Evolutionary conservation across 106 monocot species (phyloP).

Genomic region (Agapanthus africanus): DNA sequence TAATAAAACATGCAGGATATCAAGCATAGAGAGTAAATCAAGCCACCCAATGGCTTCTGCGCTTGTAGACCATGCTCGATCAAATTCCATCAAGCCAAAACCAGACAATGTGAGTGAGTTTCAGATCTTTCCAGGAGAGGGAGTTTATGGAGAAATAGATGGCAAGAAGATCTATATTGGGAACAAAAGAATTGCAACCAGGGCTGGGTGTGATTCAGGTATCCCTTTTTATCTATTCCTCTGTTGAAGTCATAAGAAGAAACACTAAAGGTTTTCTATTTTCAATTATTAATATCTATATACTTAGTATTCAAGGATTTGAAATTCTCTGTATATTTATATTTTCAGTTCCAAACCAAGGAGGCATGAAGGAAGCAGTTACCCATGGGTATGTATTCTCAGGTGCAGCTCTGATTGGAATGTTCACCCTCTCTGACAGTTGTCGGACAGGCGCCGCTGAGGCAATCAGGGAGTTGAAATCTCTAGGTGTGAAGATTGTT

Average conservation of each 20-base stretch:
- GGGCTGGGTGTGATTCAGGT: constrained; percentile 69
- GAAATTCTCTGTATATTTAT: not conserved
- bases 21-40: constrained; percentile 94
- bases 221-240: not conserved
- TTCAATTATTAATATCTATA: not conserved
- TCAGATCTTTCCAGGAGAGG: constrained; percentile 74
- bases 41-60: constrained; percentile 95
- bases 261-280: not conserved
- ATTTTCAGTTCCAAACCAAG: constrained; percentile 22
- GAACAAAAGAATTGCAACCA: constrained; percentile 71
- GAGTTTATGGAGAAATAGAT: constrained; percentile 84
- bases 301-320: not conserved
- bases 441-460: constrained; percentile 72
- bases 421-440: constrained; percentile 66
- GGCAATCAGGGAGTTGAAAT: constrained; percentile 55
- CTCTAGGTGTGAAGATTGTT: constrained; percentile 49
- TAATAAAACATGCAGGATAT: constrained; percentile 47
- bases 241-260: not conserved
- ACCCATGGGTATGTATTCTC: constrained; percentile 64
- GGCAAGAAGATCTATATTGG: constrained; percentile 63
- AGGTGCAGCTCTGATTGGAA: constrained; percentile 30
- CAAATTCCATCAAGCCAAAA: constrained; percentile 52
- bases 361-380: constrained; percentile 36
- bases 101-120: constrained; percentile 70
- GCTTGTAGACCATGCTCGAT: constrained; percentile 62